These are phyloP conservation scores for Monosporozyma aquatica DNA, from an alignment of 805 yeast species.

Conservation along the genomic window DNA sequence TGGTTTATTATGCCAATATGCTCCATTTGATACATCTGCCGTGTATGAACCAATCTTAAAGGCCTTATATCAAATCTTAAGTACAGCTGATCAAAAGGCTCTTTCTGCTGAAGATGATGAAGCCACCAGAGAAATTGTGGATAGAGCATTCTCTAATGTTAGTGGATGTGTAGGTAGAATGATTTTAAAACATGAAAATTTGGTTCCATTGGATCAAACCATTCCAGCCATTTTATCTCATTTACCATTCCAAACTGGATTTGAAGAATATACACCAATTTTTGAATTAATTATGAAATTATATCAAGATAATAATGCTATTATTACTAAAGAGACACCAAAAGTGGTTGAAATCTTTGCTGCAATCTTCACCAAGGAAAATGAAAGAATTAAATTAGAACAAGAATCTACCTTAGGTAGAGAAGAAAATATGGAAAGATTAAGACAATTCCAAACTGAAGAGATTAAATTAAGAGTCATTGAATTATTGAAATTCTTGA, in stretches of 20 bases:
- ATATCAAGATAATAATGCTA: constrained; percentile 52
- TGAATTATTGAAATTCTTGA: constrained; percentile 64
- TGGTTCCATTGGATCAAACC: constrained; percentile 71
- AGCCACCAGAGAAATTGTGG: constrained; percentile 67
- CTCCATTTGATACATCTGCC: constrained; percentile 46
- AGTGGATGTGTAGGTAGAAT: constrained; percentile 95
- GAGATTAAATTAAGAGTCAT: constrained; percentile 58
- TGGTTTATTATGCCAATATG: constrained; percentile 56
- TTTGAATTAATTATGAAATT: constrained; percentile 67
- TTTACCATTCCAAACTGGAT: constrained; percentile 80
- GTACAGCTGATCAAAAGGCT: constrained; percentile 70
- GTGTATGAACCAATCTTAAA: constrained; percentile 61
- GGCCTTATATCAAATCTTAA: constrained; percentile 60
- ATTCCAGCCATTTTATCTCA: constrained; percentile 65
- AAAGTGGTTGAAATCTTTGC: constrained; percentile 60
- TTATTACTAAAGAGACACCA: constrained; percentile 47
- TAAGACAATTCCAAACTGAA: constrained; percentile 67
- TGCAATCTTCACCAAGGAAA: constrained; percentile 63
- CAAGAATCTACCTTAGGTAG: constrained; percentile 75
- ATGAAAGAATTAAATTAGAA: constrained; percentile 59
- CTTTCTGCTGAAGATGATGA: constrained; percentile 47
- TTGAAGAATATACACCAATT: constrained; percentile 88
- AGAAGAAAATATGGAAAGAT: constrained; percentile 69
- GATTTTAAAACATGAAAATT: constrained; percentile 59
- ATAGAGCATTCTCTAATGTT: constrained; percentile 85